Percentiles rank a stretch among this genome's conserved stretches.
phyloP scores from a whole-genome alignment of 495 filamentous ascomycete genomes.

The Lasiosphaeris hirsuta region DNA sequence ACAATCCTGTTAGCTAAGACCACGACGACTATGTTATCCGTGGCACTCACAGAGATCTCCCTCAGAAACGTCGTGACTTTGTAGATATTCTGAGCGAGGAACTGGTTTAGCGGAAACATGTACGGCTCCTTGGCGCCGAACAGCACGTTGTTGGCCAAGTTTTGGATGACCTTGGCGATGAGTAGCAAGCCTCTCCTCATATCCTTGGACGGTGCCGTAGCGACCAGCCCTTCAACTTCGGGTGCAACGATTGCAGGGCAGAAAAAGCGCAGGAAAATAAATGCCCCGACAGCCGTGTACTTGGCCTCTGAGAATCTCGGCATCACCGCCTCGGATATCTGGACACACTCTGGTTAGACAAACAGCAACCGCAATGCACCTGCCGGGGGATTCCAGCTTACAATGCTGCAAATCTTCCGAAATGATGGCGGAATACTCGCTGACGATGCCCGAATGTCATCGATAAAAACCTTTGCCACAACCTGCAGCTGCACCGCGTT shows the following conservation, averaged over 20 bases:
- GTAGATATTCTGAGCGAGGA: slow-evolving; percentile 61
- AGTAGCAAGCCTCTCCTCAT: slow-evolving; percentile 63
- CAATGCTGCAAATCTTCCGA: slow-evolving; percentile 60
- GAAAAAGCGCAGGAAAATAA: slow-evolving; percentile 68
- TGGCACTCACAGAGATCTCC: slow-evolving; percentile 53
- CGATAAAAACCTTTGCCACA: slow-evolving; percentile 63
- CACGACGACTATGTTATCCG: neutral
- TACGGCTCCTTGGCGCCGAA: slow-evolving; percentile 69
- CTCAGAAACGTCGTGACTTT: slow-evolving; percentile 58
- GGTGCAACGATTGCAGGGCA: slow-evolving; percentile 67
- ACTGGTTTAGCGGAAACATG: slow-evolving; percentile 65
- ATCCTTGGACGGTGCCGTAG: slow-evolving; percentile 55
- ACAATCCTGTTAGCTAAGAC: neutral
- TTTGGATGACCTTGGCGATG: slow-evolving; percentile 66
- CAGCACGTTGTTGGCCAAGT: slow-evolving; percentile 65
- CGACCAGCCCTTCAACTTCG: slow-evolving; percentile 60
- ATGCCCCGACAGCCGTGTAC: slow-evolving; percentile 65
- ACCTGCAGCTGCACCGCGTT: slow-evolving; percentile 58
- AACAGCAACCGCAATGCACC: too few species aligned
- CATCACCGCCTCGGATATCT: slow-evolving; percentile 57
- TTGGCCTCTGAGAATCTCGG: slow-evolving; percentile 62
- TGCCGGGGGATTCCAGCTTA: slow-evolving; percentile 24
- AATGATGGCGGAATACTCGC: slow-evolving; percentile 58
- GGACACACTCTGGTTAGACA: neutral
- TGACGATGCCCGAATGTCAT: slow-evolving; percentile 60